Base-by-base conservation (phyloP, 306 rosid species). In the Alnus rubra region DNA sequence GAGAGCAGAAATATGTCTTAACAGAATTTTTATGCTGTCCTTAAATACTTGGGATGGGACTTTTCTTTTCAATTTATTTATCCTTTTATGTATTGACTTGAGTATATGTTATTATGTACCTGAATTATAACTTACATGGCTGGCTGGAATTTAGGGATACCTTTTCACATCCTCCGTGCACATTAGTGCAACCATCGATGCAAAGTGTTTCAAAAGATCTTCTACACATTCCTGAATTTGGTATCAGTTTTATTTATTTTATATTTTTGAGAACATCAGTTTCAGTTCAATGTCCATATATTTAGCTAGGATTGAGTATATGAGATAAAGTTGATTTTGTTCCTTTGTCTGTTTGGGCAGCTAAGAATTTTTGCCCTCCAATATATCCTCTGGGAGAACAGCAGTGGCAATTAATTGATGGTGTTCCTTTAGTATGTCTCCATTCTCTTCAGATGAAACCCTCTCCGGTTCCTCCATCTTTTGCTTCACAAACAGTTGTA, bases 171-270 rank as follows among this genome's bases (percentile, higher is more conserved):
- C 93, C 94, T 82, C 97, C 94, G 74, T 90, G 97, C 83, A 88
- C 96, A 81, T 89, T 94, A 76, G 96, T 94, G 80, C 98, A 92
- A 82, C 98, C 98, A 74, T 87, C 94, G 71, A 92, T 94, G 93
- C 89, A 73, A 55, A 83, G 89, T 80, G 76, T 78, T 70, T 35
- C 83, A 4, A 78, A 84, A 70, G 91, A 87, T 68, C 81, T 85
- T 78, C 69, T 89, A 37, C 82, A 74, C 31, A 82, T 88, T 81
- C 98, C 98, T 58, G 87, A 87, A 54, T 94, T 94, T 75, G 98
- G 98, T 94, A 92, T 75, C 56, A 80, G 73, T 73, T 79, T 47
- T 15, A 62, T 74, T 78, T 80, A 64, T 19, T 44, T 3, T 51
- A 79, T 35, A 30, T 48, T 69, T 19, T 71, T 75, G 48, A 49